phyloP scores from a whole-genome alignment of 805 yeast genomes.

The Yarrowia hollandica region DNA sequence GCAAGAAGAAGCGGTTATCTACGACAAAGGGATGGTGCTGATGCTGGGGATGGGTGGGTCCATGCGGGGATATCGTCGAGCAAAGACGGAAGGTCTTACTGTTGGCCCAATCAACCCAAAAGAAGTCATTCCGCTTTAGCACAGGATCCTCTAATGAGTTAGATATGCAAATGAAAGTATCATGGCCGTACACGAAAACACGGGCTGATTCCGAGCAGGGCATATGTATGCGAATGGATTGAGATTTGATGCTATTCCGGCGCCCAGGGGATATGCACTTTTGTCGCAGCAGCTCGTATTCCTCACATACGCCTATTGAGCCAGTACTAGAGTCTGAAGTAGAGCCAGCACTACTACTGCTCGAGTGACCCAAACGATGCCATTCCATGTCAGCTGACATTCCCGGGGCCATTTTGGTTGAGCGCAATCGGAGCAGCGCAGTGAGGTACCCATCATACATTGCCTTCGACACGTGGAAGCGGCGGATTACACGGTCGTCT shows the following conservation, averaged over 20 bases:
- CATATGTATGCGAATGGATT: slow-evolving; percentile 19
- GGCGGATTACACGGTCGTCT: not conserved
- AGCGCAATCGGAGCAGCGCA: not conserved
- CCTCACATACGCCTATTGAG: not conserved
- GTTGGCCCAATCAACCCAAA: slow-evolving; percentile 19
- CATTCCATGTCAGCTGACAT: not conserved
- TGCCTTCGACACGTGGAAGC: slow-evolving; percentile 21
- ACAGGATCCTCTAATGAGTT: slow-evolving; percentile 9
- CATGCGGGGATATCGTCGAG: slow-evolving; percentile 16
- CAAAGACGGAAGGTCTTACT: slow-evolving; percentile 6
- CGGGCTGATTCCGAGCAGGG: slow-evolving; percentile 6
- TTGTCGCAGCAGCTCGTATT: slow-evolving; percentile 1
- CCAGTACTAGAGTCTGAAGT: not conserved
- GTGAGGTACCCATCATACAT: slow-evolving; percentile 9
- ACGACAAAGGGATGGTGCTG: slow-evolving; percentile 15
- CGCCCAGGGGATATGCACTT: slow-evolving; percentile 18
- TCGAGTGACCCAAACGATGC: slow-evolving; percentile 1
- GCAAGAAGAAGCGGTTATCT: slow-evolving; percentile 13
- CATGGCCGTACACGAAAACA: slow-evolving; percentile 20
- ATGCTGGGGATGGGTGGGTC: slow-evolving; percentile 9
- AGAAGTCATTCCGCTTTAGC: slow-evolving; percentile 6
- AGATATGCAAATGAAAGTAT: slow-evolving; percentile 9
- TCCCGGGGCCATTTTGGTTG: not conserved
- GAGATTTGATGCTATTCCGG: not conserved
- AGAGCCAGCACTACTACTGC: not conserved